Percentiles rank a stretch among this genome's conserved stretches.
phyloP scores from a whole-genome alignment of 768 basidiomycete species.

The Arthromyces matolae region DNA sequence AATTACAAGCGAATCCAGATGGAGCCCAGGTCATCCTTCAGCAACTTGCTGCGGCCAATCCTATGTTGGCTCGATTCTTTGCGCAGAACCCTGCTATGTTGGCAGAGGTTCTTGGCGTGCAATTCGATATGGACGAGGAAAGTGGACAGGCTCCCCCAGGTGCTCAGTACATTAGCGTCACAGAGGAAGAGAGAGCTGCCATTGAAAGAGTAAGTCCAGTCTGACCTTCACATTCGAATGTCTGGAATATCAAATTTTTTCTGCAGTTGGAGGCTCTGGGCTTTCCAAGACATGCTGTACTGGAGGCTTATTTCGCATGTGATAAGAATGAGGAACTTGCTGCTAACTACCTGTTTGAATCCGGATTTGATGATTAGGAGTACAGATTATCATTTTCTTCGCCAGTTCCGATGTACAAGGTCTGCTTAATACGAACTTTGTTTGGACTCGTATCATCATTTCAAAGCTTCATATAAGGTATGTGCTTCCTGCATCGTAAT shows the following conservation, averaged over 20 bases:
- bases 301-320: constrained; percentile 92
- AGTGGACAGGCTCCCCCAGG: constrained; percentile 45
- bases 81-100: constrained; percentile 71
- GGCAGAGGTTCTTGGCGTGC: constrained; percentile 55
- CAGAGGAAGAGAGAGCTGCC: constrained; percentile 82
- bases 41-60: constrained; percentile 73
- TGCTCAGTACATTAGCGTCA: constrained; percentile 68
- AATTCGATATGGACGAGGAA: constrained; percentile 38
- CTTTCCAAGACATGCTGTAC: constrained; percentile 74
- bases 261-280: constrained; percentile 80
- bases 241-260: constrained; percentile 2
- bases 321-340: constrained; percentile 97
- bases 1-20: constrained; percentile 74
- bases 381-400: no score
- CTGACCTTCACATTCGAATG: not conserved
- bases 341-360: constrained; percentile 89
- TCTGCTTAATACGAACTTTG: no score
- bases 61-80: constrained; percentile 65
- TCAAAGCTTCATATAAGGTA: no score
- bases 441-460: no score
- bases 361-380: constrained; percentile 48
- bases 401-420: no score
- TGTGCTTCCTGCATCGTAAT: no score
- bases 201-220: constrained; percentile 73
- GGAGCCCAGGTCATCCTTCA: constrained; percentile 79